Conservation (phyloP, 1,139 yeast genomes). For the Sugiyamaella neomexicana region DNA sequence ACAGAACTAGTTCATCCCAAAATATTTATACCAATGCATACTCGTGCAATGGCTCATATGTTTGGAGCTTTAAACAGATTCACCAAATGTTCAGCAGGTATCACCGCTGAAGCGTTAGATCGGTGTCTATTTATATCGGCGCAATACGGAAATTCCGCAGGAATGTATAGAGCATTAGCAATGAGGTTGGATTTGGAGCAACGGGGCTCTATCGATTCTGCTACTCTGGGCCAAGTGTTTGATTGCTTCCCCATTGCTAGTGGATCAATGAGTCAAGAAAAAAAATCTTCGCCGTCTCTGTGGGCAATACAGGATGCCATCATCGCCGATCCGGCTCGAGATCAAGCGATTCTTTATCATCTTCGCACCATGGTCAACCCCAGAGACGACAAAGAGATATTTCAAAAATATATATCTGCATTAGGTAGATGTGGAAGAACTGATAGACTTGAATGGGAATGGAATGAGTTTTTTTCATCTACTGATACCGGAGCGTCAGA, state of each 20-base stretch:
- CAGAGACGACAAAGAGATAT: conserved; percentile 22
- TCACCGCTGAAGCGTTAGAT: conserved; percentile 34
- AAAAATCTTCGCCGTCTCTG: conserved; percentile 23
- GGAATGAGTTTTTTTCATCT: conserved; percentile 23
- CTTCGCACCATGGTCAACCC: conserved; percentile 30
- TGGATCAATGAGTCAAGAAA: conserved; percentile 27
- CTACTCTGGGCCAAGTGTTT: conserved; percentile 29
- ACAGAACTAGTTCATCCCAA: conserved; percentile 10
- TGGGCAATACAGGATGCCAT: conserved; percentile 33
- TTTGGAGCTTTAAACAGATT: conserved; percentile 38
- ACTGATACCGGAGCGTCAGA: neutral
- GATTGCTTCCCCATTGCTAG: conserved; percentile 33
- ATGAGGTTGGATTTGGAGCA: conserved; percentile 28
- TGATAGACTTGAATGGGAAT: conserved; percentile 31
- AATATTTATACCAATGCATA: conserved; percentile 23
- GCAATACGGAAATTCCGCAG: conserved; percentile 35
- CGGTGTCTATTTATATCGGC: conserved; percentile 34
- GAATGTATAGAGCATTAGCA: conserved; percentile 35
- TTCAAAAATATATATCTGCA: conserved; percentile 34
- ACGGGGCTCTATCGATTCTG: conserved; percentile 18
- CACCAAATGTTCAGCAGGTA: conserved; percentile 27
- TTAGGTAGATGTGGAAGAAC: conserved; percentile 34
- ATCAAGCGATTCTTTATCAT: conserved; percentile 34
- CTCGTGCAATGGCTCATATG: conserved; percentile 37
- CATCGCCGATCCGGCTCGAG: conserved; percentile 32